A percentile compares a stretch with the other conserved stretches of the same genome.
These are phyloP conservation scores for Uronychia setigera DNA, from an alignment of 73 alveolate species.

Conservation along the genomic window DNA sequence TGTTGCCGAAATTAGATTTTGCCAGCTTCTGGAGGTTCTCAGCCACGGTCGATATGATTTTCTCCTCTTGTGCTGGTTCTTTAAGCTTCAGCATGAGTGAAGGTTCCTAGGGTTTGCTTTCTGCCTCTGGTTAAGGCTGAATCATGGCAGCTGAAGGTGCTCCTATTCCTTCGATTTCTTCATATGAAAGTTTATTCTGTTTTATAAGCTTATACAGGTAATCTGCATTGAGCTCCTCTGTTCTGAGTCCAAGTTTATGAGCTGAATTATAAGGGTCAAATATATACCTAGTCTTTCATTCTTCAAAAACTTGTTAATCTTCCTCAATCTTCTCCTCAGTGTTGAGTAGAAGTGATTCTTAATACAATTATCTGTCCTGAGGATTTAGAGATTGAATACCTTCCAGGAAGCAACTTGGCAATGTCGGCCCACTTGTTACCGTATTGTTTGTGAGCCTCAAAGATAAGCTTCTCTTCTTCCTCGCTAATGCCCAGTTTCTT, in stretches of 20 bases:
- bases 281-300: slow-evolving; percentile 31
- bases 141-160: too few relatives aligned
- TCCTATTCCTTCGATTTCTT: slow-evolving; percentile 30
- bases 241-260: slow-evolving; percentile 50
- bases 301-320: slow-evolving; percentile 62
- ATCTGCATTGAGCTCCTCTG: slow-evolving; percentile 51
- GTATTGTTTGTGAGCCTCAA: slow-evolving; percentile 85
- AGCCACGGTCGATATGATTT: too few relatives aligned
- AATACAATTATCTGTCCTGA: slow-evolving; percentile 88
- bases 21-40: too few relatives aligned
- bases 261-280: not conserved
- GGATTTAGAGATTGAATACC: slow-evolving; percentile 14
- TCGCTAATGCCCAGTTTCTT: slow-evolving; percentile 91
- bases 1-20: too few relatives aligned
- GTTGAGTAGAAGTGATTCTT: slow-evolving; percentile 91
- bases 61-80: not conserved
- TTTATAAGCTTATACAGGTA: slow-evolving; percentile 34
- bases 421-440: slow-evolving; percentile 98
- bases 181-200: slow-evolving; percentile 37
- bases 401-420: slow-evolving; percentile 85
- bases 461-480: slow-evolving; percentile 93
- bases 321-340: slow-evolving; percentile 80
- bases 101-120: not conserved
- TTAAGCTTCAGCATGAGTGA: not conserved
- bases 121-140: too few relatives aligned